phyloP scores from a whole-genome alignment of 768 basidiomycete species.

The Lepiota subincarnata region DNA sequence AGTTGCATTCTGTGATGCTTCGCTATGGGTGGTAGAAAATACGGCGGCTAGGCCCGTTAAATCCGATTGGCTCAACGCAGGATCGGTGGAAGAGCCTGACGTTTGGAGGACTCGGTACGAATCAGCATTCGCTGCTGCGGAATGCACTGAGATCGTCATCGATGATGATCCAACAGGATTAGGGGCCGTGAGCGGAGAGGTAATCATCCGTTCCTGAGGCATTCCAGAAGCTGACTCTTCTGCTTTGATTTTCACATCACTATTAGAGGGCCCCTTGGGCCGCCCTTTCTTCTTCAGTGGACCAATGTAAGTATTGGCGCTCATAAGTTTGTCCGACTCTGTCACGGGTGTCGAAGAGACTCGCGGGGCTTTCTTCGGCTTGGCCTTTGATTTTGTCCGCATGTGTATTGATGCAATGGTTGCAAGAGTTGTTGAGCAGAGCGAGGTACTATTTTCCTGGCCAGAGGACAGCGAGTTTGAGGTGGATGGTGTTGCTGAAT shows the following conservation, averaged over 20 bases:
- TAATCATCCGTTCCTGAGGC: neutral
- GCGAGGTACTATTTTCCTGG: neutral
- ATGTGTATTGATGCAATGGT: slow-evolving; percentile 25
- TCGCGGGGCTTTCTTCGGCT: slow-evolving; percentile 24
- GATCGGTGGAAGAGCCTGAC: neutral
- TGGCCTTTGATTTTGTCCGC: slow-evolving; percentile 25
- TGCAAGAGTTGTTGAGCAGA: slow-evolving; percentile 22
- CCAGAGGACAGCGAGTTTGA: slow-evolving; percentile 1
- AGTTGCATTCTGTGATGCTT: slow-evolving; percentile 25
- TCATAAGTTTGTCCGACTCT: slow-evolving; percentile 40
- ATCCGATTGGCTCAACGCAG: neutral
- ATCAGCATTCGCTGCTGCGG: neutral
- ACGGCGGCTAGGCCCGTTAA: slow-evolving; percentile 7
- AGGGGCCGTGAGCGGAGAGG: neutral
- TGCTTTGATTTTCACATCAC: slow-evolving; percentile 5
- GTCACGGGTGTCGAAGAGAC: slow-evolving; percentile 30
- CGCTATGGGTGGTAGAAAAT: slow-evolving; percentile 8
- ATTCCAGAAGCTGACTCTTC: neutral
- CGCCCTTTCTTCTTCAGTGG: slow-evolving; percentile 43
- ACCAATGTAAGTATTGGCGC: slow-evolving; percentile 40
- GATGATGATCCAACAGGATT: neutral
- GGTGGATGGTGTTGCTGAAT: slow-evolving; percentile 5
- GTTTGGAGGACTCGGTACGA: neutral
- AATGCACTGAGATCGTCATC: neutral
- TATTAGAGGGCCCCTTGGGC: slow-evolving; percentile 20